Evolutionary conservation across 2,329 filamentous ascomycete genomes (phyloP).

Genomic region (Colletotrichum higginsianum): DNA sequence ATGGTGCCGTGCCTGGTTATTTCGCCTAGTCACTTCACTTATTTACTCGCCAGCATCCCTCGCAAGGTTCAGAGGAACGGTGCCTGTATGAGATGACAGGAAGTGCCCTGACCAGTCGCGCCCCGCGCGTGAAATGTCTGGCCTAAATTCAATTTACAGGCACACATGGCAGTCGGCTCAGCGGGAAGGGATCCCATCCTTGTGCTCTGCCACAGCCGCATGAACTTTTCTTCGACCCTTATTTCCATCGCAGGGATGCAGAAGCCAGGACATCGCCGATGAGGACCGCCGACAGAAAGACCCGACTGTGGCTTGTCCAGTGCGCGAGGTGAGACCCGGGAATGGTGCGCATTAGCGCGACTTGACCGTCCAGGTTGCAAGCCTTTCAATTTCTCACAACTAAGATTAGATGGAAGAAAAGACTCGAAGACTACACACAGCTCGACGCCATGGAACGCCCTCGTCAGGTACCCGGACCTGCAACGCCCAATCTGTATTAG

Average conservation of each 20-base stretch:
- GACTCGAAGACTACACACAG: slow-evolving; percentile 8
- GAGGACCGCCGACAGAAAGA: background rate
- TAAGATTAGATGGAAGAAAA: slow-evolving; percentile 16
- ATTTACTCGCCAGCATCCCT: background rate
- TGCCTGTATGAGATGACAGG: slow-evolving; percentile 41
- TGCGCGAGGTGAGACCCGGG: slow-evolving; percentile 5
- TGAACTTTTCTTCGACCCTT: slow-evolving; percentile 33
- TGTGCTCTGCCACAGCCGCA: slow-evolving; percentile 23
- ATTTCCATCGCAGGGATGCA: slow-evolving; percentile 27
- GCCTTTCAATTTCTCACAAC: slow-evolving; percentile 11
- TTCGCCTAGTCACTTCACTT: background rate
- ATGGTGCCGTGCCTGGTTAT: background rate
- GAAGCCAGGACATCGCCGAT: slow-evolving; percentile 1
- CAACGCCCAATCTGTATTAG: slow-evolving; percentile 16
- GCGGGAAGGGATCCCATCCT: slow-evolving; percentile 23
- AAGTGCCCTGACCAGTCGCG: slow-evolving; percentile 37
- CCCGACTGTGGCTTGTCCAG: background rate
- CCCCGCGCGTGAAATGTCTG: slow-evolving; percentile 18
- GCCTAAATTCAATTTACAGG: slow-evolving; percentile 31
- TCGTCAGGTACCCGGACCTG: slow-evolving; percentile 38
- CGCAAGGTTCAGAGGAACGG: slow-evolving; percentile 33
- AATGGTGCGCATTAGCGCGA: slow-evolving; percentile 3
- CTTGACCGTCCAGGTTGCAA: background rate
- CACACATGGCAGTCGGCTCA: slow-evolving; percentile 8
- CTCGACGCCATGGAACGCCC: slow-evolving; percentile 24